Evolutionary conservation across 768 basidiomycete genomes (phyloP).

Genomic region (Gloeostereum incarnatum): DNA sequence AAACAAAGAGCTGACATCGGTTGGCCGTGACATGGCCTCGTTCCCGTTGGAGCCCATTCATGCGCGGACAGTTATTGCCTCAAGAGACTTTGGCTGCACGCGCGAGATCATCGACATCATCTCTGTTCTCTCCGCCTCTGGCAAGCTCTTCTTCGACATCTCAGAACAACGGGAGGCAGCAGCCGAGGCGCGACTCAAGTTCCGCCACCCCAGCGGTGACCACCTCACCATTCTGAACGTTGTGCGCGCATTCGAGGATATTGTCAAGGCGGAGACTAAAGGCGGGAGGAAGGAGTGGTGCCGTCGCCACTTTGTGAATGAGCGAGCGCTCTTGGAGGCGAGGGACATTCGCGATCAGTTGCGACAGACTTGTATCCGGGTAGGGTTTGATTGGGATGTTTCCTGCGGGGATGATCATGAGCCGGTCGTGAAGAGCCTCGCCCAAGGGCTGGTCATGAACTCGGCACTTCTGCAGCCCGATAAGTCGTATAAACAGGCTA

Average conservation of each 20-base stretch:
- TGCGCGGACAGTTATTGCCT: conserved; percentile 73
- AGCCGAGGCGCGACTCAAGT: conserved; percentile 62
- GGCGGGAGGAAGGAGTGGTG: conserved; percentile 67
- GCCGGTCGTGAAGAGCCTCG: conserved; percentile 60
- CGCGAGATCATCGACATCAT: conserved; percentile 78
- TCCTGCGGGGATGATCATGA: conserved; percentile 60
- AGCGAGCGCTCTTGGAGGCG: conserved; percentile 72
- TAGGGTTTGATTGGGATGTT: conserved; percentile 48
- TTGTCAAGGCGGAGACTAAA: conserved; percentile 39
- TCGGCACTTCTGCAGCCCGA: conserved; percentile 80
- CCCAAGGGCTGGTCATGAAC: conserved; percentile 73
- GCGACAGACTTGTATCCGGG: conserved; percentile 47
- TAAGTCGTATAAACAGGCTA: conserved; percentile 77
- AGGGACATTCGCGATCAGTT: conserved; percentile 76
- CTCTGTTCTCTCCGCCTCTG: conserved; percentile 73
- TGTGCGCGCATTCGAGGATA: conserved; percentile 72
- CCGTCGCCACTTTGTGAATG: conserved; percentile 72
- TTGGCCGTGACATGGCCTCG: conserved; percentile 79
- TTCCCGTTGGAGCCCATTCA: conserved; percentile 88
- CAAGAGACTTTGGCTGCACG: conserved; percentile 64
- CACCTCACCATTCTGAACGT: conserved; percentile 86
- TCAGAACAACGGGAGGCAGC: conserved; percentile 68
- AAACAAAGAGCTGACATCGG: conserved; percentile 51
- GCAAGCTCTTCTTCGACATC: conserved; percentile 73
- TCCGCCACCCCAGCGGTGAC: conserved; percentile 80